Base-by-base conservation (phyloP, 2,329 filamentous ascomycete species). In the Alternaria conjuncta region DNA sequence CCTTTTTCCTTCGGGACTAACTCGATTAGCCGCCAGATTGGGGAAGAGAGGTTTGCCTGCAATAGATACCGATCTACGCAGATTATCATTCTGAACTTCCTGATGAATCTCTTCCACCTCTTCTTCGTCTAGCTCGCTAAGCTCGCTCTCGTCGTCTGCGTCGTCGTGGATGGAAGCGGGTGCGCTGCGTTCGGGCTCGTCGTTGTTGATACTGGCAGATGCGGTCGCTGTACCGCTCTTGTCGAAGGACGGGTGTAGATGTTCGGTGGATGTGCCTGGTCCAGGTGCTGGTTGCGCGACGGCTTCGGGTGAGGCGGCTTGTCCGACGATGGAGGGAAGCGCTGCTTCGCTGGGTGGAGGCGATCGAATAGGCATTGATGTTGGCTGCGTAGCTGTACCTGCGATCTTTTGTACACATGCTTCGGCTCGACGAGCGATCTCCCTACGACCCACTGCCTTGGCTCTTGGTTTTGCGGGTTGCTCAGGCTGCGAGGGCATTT, bases 381-480 rank as follows among this genome's bases (percentile, higher is more conserved):
- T 72, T n/a, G 70, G 50, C n/a, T 68, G 58, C 18, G 69, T 30
- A 1, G 71, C 68, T 67, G 81, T 71, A 54, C 73, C 71, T 26
- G 74, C 73, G 41, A 77, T 74, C 66, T 81, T 84, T 65, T 78
- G 75, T 2, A 85, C 83, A 63, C 87, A 87, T 0, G 84, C 83
- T 74, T 90, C 88, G 9, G 88, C 87, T 66, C 84, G 84, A 47
- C 85, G 84, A 63, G 87, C 84, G 25, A 90, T 83, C 66, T 90
- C 88, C 13, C 87, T 82, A 26, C 87, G 82, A 7, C 87, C 86
- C 7, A 90, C 86, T 6, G 87, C 86, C 71, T 88, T 88, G 20
- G 85, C 84, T 60, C 86, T 79, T 10, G 75, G 59, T 57, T 72
- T 70, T 45, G 67, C 59, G 10, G 64, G 63, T 12, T 68, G 65